phyloP scores from a whole-genome alignment of 2,329 filamentous ascomycete species.

The Trichoderma aggressivum region DNA sequence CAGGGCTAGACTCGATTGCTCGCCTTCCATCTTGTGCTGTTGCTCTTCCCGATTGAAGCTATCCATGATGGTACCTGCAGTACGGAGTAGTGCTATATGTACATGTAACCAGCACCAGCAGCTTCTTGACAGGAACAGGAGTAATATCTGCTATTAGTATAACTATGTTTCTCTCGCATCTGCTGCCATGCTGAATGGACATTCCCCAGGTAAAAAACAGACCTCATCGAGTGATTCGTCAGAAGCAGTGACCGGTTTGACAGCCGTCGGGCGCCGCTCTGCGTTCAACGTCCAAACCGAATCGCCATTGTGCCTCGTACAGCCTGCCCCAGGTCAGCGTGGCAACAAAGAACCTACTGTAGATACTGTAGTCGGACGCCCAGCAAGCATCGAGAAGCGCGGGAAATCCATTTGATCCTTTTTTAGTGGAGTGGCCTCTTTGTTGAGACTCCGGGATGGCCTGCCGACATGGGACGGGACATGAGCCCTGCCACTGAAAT shows the following conservation, averaged over 20 bases:
- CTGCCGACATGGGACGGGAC: neutral
- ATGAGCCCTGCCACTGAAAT: neutral
- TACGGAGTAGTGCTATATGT: neutral
- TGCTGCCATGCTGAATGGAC: too few relatives aligned
- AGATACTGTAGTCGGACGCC: neutral
- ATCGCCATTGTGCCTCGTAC: neutral
- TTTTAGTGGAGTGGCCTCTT: neutral
- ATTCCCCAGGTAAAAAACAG: neutral
- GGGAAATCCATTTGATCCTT: neutral
- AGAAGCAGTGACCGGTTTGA: neutral
- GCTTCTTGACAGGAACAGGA: neutral
- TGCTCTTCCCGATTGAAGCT: neutral
- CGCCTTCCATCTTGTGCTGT: too few relatives aligned
- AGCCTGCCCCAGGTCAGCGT: neutral
- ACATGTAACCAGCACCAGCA: neutral
- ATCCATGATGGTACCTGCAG: neutral
- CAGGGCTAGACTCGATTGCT: neutral
- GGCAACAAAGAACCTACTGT: neutral
- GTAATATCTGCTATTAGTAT: too few relatives aligned
- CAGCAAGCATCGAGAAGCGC: neutral
- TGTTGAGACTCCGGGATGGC: neutral
- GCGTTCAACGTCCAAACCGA: neutral
- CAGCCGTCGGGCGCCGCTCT: constrained; percentile 1
- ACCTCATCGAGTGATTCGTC: neutral
- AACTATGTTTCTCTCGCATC: too few relatives aligned